Conservation (phyloP, 495 filamentous ascomycete genomes). For the Hyphodiscus hymeniophilus region DNA sequence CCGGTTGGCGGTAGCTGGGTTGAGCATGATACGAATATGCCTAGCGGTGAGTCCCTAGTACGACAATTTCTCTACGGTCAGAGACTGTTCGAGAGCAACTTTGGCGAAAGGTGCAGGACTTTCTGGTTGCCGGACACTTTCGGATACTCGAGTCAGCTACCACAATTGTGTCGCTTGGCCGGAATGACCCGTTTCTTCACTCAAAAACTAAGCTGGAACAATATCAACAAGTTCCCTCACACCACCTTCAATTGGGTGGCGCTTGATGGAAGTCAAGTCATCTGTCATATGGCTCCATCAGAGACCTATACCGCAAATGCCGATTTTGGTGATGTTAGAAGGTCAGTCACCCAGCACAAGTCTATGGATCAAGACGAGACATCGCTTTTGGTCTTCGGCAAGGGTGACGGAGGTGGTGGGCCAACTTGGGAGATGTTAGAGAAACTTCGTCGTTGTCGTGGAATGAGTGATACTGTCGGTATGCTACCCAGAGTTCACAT, state of each 20-base stretch:
- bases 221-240: constrained; percentile 98
- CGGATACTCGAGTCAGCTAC: constrained; percentile 90
- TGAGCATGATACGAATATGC: constrained; percentile 96
- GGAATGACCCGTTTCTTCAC: constrained; percentile 97
- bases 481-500: constrained; percentile 79
- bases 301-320: constrained; percentile 94
- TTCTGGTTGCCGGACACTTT: constrained; percentile 99
- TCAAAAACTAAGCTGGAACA: constrained; percentile 89
- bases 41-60: constrained; percentile 86
- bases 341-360: constrained; percentile 89
- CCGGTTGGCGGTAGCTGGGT: constrained; percentile 98
- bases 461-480: constrained; percentile 81
- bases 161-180: constrained; percentile 82
- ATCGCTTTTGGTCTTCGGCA: constrained; percentile 86
- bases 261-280: constrained; percentile 88
- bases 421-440: constrained; percentile 92
- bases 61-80: constrained; percentile 96
- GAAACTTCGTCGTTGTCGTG: constrained; percentile 90
- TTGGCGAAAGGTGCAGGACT: constrained; percentile 78
- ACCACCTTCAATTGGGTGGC: constrained; percentile 98
- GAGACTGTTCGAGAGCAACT: constrained; percentile 87
- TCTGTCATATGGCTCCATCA: constrained; percentile 92
- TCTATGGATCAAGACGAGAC: constrained; percentile 85
- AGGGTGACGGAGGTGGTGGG: constrained; percentile 92
- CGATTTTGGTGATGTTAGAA: constrained; percentile 89